Evolutionary conservation across 1,139 yeast species (phyloP), one percentile per base, ranked within the genome.

Genomic region (Scheffersomyces parashehatae): DNA sequence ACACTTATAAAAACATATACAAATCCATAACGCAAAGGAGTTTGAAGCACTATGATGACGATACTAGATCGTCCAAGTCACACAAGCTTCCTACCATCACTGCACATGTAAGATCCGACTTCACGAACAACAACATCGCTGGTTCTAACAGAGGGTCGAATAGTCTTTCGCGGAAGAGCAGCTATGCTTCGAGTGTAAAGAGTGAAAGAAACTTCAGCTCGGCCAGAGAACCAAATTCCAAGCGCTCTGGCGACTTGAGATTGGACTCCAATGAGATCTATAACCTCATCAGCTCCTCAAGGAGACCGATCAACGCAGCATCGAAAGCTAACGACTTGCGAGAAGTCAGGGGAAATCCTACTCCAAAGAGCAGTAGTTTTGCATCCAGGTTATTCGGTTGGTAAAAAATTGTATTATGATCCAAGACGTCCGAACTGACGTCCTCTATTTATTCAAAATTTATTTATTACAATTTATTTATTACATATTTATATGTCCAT

Each of bases 1-100:
- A 52, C 28, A 62, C 73, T 9, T 68, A 67, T 45, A 58, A 56
- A 28, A 66, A 66, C 38, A 70, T 71, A 36, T 71, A 70, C 49
- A 57, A 64, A 42, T 68, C 73, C 6, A 62, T 71, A 12, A 64
- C 75, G n/a, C 71, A 62, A 50, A 53, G 72, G 34, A 66, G 65
- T 45, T 46, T 65, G 28, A 40, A 58, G 13, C 60, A 48, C 38
- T 47, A 46, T 35, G 37, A 53, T 9, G 60, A 58, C 9, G 52
- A 40, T 35, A 32, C 41, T 36, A 5, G 30, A 36, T 33, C 45
- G 26, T 24, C 28, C 34, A 31, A 31, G 35, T 31, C 35, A 31
- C 35, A 31, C 24, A 31, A 20, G 20, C 20, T 31, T 15, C 39
- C 29, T 13, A 32, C 36, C 33, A 40, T 13, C n/a, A 28, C 35